Conservation (phyloP, 495 filamentous ascomycete species). For the Neurospora tetraspora region DNA sequence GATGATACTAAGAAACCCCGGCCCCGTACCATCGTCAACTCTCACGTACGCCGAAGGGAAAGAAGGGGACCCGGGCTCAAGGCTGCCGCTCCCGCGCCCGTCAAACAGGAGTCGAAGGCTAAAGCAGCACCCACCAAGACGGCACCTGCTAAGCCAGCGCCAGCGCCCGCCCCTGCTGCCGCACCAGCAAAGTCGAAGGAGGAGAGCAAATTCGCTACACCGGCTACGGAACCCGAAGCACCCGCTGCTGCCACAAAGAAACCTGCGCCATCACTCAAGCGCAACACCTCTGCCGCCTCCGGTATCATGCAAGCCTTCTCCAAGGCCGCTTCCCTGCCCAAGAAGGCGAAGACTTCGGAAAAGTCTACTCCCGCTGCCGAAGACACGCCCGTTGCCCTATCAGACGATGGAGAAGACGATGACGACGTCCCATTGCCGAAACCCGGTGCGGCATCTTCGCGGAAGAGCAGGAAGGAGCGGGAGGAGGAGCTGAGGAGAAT, state of each 20-base stretch:
- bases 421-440: slow-evolving; percentile 35
- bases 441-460: slow-evolving; percentile 21
- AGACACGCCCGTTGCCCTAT: slow-evolving; percentile 52
- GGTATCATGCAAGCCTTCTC: slow-evolving; percentile 79
- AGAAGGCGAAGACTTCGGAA: slow-evolving; percentile 38
- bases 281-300: slow-evolving; percentile 34
- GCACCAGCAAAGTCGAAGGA: slow-evolving; percentile 22
- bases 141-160: slow-evolving; percentile 4
- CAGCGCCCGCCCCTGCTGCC: slow-evolving; percentile 13
- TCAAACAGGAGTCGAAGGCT: slow-evolving; percentile 1
- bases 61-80: slow-evolving; percentile 16
- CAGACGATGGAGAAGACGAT: slow-evolving; percentile 63
- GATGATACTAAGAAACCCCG: slow-evolving; percentile 10
- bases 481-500: slow-evolving; percentile 66
- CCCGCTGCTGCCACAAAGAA: slow-evolving; percentile 28
- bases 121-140: slow-evolving; percentile 11
- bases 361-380: slow-evolving; percentile 36
- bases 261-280: slow-evolving; percentile 39
- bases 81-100: slow-evolving; percentile 4
- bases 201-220: slow-evolving; percentile 20
- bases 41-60: slow-evolving; percentile 30
- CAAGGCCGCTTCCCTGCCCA: slow-evolving; percentile 60
- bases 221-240: slow-evolving; percentile 15
- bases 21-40: slow-evolving; percentile 24
- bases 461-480: slow-evolving; percentile 56